Evolutionary conservation across 805 yeast genomes (phyloP).

Genomic region (Spathaspora sp.): DNA sequence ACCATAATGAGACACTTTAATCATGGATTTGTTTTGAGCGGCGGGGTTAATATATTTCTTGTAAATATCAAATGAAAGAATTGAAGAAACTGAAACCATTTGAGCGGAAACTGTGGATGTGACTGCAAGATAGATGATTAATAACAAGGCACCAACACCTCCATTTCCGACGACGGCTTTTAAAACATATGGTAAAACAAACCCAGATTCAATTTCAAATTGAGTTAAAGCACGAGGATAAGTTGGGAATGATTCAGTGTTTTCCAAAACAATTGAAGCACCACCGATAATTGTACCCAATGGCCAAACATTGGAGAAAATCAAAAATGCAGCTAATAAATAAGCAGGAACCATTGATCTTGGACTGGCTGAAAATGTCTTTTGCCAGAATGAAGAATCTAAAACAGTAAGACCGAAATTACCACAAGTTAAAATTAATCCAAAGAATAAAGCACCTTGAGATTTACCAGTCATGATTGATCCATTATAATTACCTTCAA

Average conservation of each 20-base stretch:
- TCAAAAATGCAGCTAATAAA: conserved; percentile 27
- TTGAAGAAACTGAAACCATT: conserved; percentile 36
- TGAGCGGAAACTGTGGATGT: conserved; percentile 41
- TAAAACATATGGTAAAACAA: conserved; percentile 26
- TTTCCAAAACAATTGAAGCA: conserved; percentile 25
- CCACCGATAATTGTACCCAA: conserved; percentile 34
- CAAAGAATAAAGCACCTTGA: conserved; percentile 30
- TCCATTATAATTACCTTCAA: conserved; percentile 31
- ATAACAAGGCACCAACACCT: conserved; percentile 27
- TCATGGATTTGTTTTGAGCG: conserved; percentile 41
- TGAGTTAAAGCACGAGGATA: conserved; percentile 28
- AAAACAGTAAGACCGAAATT: conserved; percentile 35
- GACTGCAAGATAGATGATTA: conserved; percentile 35
- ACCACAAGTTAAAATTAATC: conserved; percentile 31
- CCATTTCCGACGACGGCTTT: conserved; percentile 29
- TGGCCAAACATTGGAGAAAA: conserved; percentile 33
- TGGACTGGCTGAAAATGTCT: conserved; percentile 32
- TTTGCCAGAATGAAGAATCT: conserved; percentile 41
- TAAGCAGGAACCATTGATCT: conserved; percentile 37
- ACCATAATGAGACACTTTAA: conserved; percentile 38
- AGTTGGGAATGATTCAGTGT: conserved; percentile 23
- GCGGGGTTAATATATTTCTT: conserved; percentile 39
- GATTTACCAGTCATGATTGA: conserved; percentile 35
- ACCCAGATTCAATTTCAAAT: conserved; percentile 25
- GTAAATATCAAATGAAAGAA: conserved; percentile 45